Percentiles rank a stretch among this genome's conserved stretches.
These are phyloP conservation scores for Curvularia spicifera DNA, from an alignment of 2,329 filamentous ascomycete species.

Conservation along the genomic window DNA sequence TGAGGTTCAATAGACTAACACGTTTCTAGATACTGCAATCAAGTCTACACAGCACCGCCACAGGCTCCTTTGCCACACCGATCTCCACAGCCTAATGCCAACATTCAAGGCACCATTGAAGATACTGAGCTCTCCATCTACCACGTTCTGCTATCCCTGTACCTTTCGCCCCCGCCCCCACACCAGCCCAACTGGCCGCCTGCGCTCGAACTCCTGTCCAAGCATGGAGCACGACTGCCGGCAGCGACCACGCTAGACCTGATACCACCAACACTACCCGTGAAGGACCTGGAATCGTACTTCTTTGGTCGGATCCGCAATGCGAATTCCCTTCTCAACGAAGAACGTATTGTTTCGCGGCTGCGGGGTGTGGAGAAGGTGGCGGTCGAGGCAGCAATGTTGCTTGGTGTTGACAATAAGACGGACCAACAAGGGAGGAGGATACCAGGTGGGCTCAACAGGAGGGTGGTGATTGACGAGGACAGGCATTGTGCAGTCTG, in stretches of 20 bases:
- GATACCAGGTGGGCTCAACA: conserved; percentile 60
- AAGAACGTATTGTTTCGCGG: conserved; percentile 76
- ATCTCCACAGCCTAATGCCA: background rate
- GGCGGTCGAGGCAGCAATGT: conserved; percentile 73
- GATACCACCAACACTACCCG: conserved; percentile 79
- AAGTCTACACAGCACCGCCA: conserved; percentile 67
- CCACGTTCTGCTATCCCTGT: conserved; percentile 86
- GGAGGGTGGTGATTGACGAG: conserved; percentile 81
- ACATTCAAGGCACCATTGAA: conserved; percentile 52
- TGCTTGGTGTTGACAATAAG: conserved; percentile 73
- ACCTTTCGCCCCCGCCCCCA: conserved; percentile 78
- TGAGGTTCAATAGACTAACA: background rate
- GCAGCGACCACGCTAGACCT: conserved; percentile 84
- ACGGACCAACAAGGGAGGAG: conserved; percentile 60
- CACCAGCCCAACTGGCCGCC: conserved; percentile 76
- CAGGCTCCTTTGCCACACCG: conserved; percentile 43
- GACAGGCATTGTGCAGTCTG: conserved; percentile 91
- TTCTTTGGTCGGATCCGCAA: conserved; percentile 89
- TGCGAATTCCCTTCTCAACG: conserved; percentile 81
- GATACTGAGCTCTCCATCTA: conserved; percentile 79
- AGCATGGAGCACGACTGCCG: conserved; percentile 89
- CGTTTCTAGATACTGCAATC: conserved; percentile 78
- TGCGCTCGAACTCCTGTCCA: conserved; percentile 85
- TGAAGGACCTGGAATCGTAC: conserved; percentile 83
- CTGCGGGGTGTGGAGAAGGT: conserved; percentile 80